phyloP scores from a whole-genome alignment of 352 stramenopile species.

The Globisporangium cystogenes region DNA sequence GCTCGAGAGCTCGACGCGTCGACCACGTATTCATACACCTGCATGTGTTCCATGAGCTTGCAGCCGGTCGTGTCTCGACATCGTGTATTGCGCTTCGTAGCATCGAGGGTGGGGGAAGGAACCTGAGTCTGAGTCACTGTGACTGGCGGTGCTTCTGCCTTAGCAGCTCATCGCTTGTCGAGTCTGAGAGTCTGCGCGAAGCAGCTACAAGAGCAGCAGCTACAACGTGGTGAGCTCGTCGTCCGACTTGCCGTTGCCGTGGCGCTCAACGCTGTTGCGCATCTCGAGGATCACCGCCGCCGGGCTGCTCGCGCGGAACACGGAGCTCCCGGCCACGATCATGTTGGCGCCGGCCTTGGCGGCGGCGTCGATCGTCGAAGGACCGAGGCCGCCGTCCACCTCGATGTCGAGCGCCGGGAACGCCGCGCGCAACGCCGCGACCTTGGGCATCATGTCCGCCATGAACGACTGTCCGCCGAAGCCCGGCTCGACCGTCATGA shows the following conservation, averaged over 20 bases:
- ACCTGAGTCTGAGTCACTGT: no score
- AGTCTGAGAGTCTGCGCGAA: no score
- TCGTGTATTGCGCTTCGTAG: not conserved
- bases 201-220: no score
- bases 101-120: not conserved
- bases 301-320: conserved; percentile 85
- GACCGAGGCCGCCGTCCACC: conserved; percentile 94
- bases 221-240: conserved; percentile 54
- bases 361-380: conserved; percentile 91
- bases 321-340: conserved; percentile 94
- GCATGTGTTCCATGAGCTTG: not conserved
- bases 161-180: no score
- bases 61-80: not conserved
- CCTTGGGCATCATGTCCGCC: conserved; percentile 94
- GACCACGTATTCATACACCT: not conserved
- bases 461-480: conserved; percentile 98
- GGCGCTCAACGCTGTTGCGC: conserved; percentile 76
- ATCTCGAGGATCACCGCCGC: conserved; percentile 71
- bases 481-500: conserved; percentile 98
- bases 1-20: not conserved
- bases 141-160: no score
- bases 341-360: conserved; percentile 95
- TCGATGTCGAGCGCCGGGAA: conserved; percentile 96
- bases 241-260: conserved; percentile 71
- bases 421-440: conserved; percentile 81